Conservation (phyloP, 805 yeast species). For the Saccharomycopsis fibuligera region DNA sequence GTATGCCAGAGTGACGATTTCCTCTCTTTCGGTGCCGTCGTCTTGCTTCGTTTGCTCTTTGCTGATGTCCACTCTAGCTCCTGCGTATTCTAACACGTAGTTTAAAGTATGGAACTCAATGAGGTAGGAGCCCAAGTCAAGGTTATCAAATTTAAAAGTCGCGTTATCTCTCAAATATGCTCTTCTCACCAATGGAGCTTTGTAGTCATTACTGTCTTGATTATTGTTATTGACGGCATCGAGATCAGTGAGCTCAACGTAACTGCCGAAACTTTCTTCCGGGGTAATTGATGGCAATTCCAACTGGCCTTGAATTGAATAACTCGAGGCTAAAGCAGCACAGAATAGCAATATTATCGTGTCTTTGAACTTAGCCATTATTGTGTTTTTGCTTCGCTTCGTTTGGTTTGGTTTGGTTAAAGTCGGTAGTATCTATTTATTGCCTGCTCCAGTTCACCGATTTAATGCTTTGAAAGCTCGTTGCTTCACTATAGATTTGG, state of each 20-base stretch:
- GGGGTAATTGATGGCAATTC: slow-evolving; percentile 4
- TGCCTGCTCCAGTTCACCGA: too few relatives aligned
- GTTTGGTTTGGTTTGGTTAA: too few relatives aligned
- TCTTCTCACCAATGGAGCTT: not conserved
- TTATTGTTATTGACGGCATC: not conserved
- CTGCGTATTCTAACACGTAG: slow-evolving; percentile 10
- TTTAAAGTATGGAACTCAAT: slow-evolving; percentile 9
- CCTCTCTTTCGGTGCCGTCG: slow-evolving; percentile 3
- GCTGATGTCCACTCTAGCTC: slow-evolving; percentile 7
- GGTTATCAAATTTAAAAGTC: slow-evolving; percentile 7
- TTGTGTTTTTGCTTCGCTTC: too few relatives aligned
- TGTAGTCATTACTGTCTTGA: not conserved
- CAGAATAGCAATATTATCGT: too few relatives aligned
- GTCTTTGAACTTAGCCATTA: too few relatives aligned
- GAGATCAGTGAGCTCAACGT: slow-evolving; percentile 10
- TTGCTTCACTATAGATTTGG: too few relatives aligned
- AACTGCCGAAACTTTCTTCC: slow-evolving; percentile 11
- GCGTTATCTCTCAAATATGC: slow-evolving; percentile 5
- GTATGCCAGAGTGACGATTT: slow-evolving; percentile 5
- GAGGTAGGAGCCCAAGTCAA: slow-evolving; percentile 13
- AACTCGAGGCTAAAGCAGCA: not conserved
- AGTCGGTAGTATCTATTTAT: too few relatives aligned
- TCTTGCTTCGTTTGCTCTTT: not conserved
- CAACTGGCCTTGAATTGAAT: slow-evolving; percentile 11
- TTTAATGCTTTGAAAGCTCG: too few relatives aligned